Conservation (phyloP, 1,284 basidiomycete species). For the Trichosporon ovoides region DNA sequence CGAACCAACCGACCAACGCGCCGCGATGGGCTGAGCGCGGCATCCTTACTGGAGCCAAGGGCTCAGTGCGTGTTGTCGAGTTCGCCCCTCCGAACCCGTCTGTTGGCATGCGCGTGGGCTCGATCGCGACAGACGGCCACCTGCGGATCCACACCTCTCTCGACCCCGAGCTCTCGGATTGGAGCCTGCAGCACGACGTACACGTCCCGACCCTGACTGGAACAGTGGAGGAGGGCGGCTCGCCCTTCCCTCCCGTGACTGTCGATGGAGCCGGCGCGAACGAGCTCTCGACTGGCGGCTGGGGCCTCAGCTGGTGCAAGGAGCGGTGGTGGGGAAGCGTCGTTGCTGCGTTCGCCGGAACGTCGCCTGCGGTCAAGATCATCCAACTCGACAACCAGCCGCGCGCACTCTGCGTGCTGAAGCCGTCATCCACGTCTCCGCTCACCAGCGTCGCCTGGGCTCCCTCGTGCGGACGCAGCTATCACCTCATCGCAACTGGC, state of each 20-base stretch:
- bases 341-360: conserved; percentile 68
- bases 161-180: conserved; percentile 70
- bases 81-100: conserved; percentile 68
- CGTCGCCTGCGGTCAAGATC: conserved; percentile 64
- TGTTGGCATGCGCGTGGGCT: conserved; percentile 79
- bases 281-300: conserved; percentile 72
- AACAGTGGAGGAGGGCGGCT: conserved; percentile 26
- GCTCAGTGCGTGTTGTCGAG: conserved; percentile 73
- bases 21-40: conserved; percentile 65
- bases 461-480: conserved; percentile 80
- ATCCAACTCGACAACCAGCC: conserved; percentile 50
- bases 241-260: not conserved
- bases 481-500: conserved; percentile 85
- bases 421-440: conserved; percentile 43
- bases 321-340: conserved; percentile 89
- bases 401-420: conserved; percentile 40
- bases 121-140: conserved; percentile 76
- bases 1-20: not conserved
- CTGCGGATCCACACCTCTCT: conserved; percentile 85
- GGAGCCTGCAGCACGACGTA: conserved; percentile 72
- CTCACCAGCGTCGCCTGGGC: conserved; percentile 83
- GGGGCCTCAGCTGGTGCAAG: conserved; percentile 89
- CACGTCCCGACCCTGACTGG: conserved; percentile 58
- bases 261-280: conserved; percentile 11
- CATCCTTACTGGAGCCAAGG: conserved; percentile 72